Base-by-base conservation (phyloP, 2,329 filamentous ascomycete species). In the Incumbomyces delicatus region DNA sequence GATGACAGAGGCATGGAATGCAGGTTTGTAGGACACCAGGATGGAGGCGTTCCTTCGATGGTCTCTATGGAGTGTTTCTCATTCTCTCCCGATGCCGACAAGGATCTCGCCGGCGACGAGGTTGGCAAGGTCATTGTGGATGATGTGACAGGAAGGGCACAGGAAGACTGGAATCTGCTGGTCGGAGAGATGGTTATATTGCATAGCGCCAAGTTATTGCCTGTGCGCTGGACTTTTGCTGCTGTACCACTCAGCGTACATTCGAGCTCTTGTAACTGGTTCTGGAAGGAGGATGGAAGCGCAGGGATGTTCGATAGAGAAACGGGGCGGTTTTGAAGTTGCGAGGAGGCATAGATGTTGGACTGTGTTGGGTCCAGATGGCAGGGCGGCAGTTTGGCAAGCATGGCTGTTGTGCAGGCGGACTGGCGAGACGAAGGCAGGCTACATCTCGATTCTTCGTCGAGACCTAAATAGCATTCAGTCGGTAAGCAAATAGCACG, bases 181-280 rank as follows among this genome's bases (percentile, higher is more conserved):
- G 30, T 27, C 3, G 30, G 20, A 20, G 30, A 18, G 18, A 10
- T 44, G 2, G 31, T 35, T 10, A 41, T 41, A 14, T 41, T 27
- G 14, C 27, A 35, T 2, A 35, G 41, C 6, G 31, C 41, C 20
- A 16, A 5, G 6, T 20, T 7, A 11, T 11, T 12, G 6, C 11
- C 32, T 35, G 27, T 17, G 5, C 14, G 6, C 11, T 31, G 30
- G 2, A 22, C 7, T 3, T 32, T 35, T 5, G 41, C 31, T 17
- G 27, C 27, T 11, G 30, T 18, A 5, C 31, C 31, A 20, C 17
- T 34, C 14, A 20, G 8, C n/a, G 31, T 17, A 36, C 18, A n/a
- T 34, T 44, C 30, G 31, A 44, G 16, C 44, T 52, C 30, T 33
- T 51, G 12, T 50, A 52, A 47, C 35, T 49, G 32, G 41, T 48